Conservation (phyloP, 345 rosid genomes). For the Eutrema japonicum region DNA sequence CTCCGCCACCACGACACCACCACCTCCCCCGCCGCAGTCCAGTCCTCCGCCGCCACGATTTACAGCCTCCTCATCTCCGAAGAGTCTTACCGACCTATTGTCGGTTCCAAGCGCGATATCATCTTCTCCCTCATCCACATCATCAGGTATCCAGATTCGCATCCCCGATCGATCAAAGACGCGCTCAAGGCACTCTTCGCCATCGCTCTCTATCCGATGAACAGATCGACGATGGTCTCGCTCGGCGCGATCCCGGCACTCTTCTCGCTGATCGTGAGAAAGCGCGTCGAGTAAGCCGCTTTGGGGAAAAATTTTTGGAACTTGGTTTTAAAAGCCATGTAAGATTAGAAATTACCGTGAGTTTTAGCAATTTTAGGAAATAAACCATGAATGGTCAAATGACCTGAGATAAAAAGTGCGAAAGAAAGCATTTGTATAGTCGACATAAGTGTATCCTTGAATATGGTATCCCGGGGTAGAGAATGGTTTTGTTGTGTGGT, state of each 20-base stretch:
- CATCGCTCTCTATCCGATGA: slow-evolving; percentile 66
- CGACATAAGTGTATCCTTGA: too few species aligned
- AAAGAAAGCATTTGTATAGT: too few species aligned
- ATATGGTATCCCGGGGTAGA: too few species aligned
- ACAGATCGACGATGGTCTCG: slow-evolving; percentile 63
- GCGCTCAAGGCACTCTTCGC: slow-evolving; percentile 87
- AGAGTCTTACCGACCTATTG: slow-evolving; percentile 78
- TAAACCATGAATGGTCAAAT: too few species aligned
- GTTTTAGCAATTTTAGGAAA: too few species aligned
- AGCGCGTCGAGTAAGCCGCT: too few species aligned
- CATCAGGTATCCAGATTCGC: slow-evolving; percentile 54
- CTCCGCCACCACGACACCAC: slow-evolving; percentile 62
- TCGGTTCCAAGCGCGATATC: slow-evolving; percentile 90
- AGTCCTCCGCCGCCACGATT: slow-evolving; percentile 80
- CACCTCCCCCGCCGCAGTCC: slow-evolving; percentile 71
- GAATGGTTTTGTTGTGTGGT: too few species aligned
- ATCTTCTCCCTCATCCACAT: slow-evolving; percentile 73
- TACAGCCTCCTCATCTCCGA: slow-evolving; percentile 76
- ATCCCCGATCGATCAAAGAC: slow-evolving; percentile 78
- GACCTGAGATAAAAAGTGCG: too few species aligned
- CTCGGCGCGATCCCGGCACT: slow-evolving; percentile 69
- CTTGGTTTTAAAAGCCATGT: too few species aligned
- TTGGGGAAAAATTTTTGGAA: too few species aligned
- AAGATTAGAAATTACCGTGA: too few species aligned
- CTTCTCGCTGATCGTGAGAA: slow-evolving; percentile 64